Conservation (phyloP, 371 early-diverging fungal genomes). For the Mucor circinelloides region DNA sequence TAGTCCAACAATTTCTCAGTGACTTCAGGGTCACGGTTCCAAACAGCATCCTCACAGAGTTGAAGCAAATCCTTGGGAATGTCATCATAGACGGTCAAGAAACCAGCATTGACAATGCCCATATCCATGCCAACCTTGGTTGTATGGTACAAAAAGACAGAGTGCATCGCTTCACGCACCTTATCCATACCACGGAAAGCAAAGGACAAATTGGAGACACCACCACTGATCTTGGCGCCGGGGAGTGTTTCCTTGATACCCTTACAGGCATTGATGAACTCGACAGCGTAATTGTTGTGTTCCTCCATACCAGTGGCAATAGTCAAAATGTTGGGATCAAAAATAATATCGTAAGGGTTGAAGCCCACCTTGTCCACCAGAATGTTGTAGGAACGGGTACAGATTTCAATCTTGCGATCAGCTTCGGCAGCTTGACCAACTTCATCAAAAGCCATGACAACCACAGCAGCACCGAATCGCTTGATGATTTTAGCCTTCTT, state of each 20-base stretch:
- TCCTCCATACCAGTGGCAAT: conserved; percentile 96
- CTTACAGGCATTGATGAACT: conserved; percentile 82
- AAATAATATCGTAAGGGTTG: conserved; percentile 91
- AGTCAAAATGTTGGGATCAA: conserved; percentile 94
- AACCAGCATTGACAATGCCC: conserved; percentile 96
- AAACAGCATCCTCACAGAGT: conserved; percentile 90
- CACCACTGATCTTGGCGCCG: conserved; percentile 91
- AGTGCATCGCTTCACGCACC: conserved; percentile 93
- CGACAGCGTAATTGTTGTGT: conserved; percentile 94
- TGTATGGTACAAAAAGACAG: conserved; percentile 91
- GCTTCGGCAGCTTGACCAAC: conserved; percentile 86
- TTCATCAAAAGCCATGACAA: conserved; percentile 97
- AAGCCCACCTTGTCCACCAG: conserved; percentile 85
- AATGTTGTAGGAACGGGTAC: conserved; percentile 87
- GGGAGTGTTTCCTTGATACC: conserved; percentile 80
- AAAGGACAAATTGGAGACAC: conserved; percentile 94
- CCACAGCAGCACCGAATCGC: conserved; percentile 93
- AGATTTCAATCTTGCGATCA: conserved; percentile 86
- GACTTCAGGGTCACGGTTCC: conserved; percentile 88
- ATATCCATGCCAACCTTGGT: conserved; percentile 93
- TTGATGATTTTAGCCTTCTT: conserved; percentile 85
- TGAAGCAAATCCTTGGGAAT: conserved; percentile 89
- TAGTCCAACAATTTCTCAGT: conserved; percentile 90
- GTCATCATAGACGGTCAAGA: conserved; percentile 92
- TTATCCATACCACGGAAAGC: conserved; percentile 94